phyloP scores from a whole-genome alignment of 2,329 filamentous ascomycete species.

The Aspergillus proliferans region DNA sequence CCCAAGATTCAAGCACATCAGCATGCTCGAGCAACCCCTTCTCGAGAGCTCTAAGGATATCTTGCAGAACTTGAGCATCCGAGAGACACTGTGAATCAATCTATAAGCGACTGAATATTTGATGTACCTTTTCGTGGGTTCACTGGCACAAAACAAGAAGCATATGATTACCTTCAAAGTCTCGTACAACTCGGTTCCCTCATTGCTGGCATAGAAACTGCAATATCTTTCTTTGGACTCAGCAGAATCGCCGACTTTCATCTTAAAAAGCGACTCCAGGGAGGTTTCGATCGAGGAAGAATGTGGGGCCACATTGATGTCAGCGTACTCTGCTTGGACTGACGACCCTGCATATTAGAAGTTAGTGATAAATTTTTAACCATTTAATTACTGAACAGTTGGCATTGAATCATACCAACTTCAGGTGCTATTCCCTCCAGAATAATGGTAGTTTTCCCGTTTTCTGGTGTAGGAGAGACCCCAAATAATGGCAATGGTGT shows the following conservation, averaged over 20 bases:
- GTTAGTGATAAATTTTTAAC: background rate
- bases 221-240: conserved; percentile 5
- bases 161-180: conserved; percentile 3
- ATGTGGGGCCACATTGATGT: conserved; percentile 2
- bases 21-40: conserved; percentile 32
- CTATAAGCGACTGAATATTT: conserved; percentile 6
- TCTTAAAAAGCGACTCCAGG: background rate
- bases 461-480: conserved; percentile 13
- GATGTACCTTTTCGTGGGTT: background rate
- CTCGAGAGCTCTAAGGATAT: conserved; percentile 3
- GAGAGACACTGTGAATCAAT: conserved; percentile 16
- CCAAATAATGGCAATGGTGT: conserved; percentile 48
- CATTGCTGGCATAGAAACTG: background rate
- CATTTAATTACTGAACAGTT: conserved; percentile 6
- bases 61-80: conserved; percentile 13
- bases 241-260: background rate
- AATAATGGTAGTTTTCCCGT: conserved; percentile 28
- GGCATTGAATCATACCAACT: conserved; percentile 45
- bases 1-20: conserved; percentile 23
- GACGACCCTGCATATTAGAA: background rate
- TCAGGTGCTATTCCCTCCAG: conserved; percentile 56
- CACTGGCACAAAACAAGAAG: background rate
- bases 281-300: background rate
- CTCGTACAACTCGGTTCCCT: background rate
- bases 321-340: conserved; percentile 6